Base-by-base conservation (phyloP, 2,329 filamentous ascomycete genomes). In the Colletotrichum liriopes region DNA sequence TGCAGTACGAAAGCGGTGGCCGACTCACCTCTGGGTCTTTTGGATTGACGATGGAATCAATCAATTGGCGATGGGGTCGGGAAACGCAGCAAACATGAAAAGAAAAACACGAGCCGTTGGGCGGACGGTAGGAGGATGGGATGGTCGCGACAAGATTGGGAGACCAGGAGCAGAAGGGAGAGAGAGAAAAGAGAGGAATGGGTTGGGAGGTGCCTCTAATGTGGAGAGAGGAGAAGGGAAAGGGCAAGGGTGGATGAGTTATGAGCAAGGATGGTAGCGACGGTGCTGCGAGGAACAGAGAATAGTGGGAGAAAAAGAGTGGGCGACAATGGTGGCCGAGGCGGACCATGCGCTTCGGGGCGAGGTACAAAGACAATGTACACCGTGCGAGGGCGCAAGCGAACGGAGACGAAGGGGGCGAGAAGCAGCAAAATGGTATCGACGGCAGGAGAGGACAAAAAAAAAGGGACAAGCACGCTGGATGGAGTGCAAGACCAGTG, bases 171-270 rank as follows among this genome's bases (percentile, higher is more conserved):
- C 67, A 74, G 62, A 51, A 74, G 68, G 52, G 72, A 63, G 43
- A 68, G 67, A 74, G 73, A 73, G 67, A 67, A 74, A 74, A 74
- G 72, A 74, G 73, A 73, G 73, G 67, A 74, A 74, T 73, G 72
- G 73, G 68, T 68, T 72, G 72, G 67, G 72, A 68, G 73, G 67
- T 74, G 67, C 62, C 67, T 74, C 72, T 74, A 74, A 74, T 74
- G 73, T 71, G 73, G 71, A 72, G 69, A 72, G 72, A 65, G 63
- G 73, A 72, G 62, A 69, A 67, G 65, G 65, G 66, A 65, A 74
- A 71, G 63, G 67, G 64, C 62, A 71, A 71, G 71, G 71, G 69
- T 72, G 54, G 65, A 64, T 54, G 54, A 66, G 68, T 54, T 71
- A 68, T 47, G 71, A 64, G 51, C 67, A 69, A 60, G 71, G 71